A percentile compares a stretch with the other conserved stretches of the same genome.
phyloP scores from a whole-genome alignment of 768 basidiomycete genomes.

The Hygrophorus pudorinus region DNA sequence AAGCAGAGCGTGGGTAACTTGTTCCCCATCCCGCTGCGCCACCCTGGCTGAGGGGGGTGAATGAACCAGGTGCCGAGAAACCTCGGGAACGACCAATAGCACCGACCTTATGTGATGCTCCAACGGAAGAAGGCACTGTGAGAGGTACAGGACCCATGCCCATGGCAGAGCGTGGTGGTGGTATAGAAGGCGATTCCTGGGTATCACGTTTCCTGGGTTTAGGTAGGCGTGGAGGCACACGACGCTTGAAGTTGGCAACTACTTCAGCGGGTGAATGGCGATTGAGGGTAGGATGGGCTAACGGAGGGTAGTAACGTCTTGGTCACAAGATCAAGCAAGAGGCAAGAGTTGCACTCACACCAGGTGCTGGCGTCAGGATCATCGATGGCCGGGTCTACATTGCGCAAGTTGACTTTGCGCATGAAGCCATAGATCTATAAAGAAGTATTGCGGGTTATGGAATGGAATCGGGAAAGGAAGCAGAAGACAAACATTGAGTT shows the following conservation, averaged over 20 bases:
- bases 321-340: constrained; percentile 10
- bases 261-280: constrained; percentile 85
- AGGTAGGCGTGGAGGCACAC: constrained; percentile 86
- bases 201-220: constrained; percentile 77
- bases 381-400: constrained; percentile 90
- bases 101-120: constrained; percentile 30
- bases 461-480: constrained; percentile 14
- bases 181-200: constrained; percentile 58
- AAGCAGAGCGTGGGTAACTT: constrained; percentile 48
- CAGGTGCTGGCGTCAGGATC: constrained; percentile 96
- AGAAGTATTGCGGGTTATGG: constrained; percentile 16
- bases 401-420: constrained; percentile 94
- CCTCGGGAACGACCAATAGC: constrained; percentile 59
- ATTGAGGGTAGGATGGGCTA: constrained; percentile 87
- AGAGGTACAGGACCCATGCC: constrained; percentile 62
- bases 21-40: constrained; percentile 49
- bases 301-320: constrained; percentile 12
- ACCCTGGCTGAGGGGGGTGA: constrained; percentile 57
- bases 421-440: constrained; percentile 94
- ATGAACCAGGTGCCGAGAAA: constrained; percentile 77
- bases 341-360: constrained; percentile 51
- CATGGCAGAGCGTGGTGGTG: constrained; percentile 69
- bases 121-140: constrained; percentile 44
- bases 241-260: constrained; percentile 90
- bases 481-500: constrained; percentile 69